Base-by-base conservation (phyloP, 176 grass and related monocot genomes). In the Bromus sterilis region DNA sequence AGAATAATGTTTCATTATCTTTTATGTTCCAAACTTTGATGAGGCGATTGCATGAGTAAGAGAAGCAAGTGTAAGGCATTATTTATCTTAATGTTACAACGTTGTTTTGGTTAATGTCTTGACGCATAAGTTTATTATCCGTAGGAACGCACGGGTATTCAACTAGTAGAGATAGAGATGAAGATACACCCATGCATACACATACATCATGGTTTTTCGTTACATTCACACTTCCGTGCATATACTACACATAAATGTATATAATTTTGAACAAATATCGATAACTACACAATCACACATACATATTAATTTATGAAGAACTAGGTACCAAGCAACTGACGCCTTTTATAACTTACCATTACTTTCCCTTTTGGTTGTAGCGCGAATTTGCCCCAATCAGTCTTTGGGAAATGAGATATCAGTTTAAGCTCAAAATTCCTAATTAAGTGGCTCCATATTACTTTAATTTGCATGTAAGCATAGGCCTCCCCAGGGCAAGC, bases 401-500 rank as follows among this genome's bases (percentile, higher is more conserved):
- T 15, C 23, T 71, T 71, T 12, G 67, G 67, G 6, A 71, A 71
- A 26, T 53, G 53, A 16, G 53, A 76, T 6, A 15, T 21, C 34
- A 76, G 2, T 25, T 10, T 9, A 2, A 76, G n/a, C 12, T 76
- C 53, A 3, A 76, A 76, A 40, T 71, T 71, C 0, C 40, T 16
- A 9, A 71, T 7, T 28, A 71, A 71, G 29, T 71, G 68, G 5
- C 68, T 71, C 24, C 13, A 71, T 43, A 71, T 71, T 56, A 40
- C 23, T 56, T 76, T 76, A 39, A 76, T 76, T 26, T 76, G 74
- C 74, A 76, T 57, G 18, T 76, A 76, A 25, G 53, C 53, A 58
- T 58, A 76, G 0, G 33, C 51, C 33, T 76, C 53, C 2, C 53
- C 74, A 1, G 61, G 12, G 25, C 76, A 63, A 41, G 16, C 35